Base-by-base conservation (phyloP, 768 basidiomycete genomes). In the Termitomyces sp. region DNA sequence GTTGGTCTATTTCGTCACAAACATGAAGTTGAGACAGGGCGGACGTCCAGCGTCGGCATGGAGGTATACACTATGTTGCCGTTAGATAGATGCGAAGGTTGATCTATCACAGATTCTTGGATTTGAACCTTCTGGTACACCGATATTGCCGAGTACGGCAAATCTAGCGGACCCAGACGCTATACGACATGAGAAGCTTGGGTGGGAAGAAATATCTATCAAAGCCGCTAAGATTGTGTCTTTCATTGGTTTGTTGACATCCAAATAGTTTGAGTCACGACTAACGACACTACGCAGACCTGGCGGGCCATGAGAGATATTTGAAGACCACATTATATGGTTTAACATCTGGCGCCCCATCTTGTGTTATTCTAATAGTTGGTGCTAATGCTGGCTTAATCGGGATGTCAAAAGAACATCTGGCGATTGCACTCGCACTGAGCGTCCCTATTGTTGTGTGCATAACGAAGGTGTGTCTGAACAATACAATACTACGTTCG, bases 21-120 rank as follows among this genome's bases (percentile, higher is more conserved):
- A 68, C 97, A 99, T 66, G 97, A 99, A 71, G 78, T 98, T 53
- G 97, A 98, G 73, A 94, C 89, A 19, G 96, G 96, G 6, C 77
- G 97, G 50, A 99, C 97, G 0, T 94, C 91, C 23, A 93, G 90
- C 59, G 92, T 98, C 43, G 97, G 97, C 21, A 95, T 97, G 87
- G 97, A 99, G 80, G 93, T 94, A 59, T 56, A 11, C 11, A 15
- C 6, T 23, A 33, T 12, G 28, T 42, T 5, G 21, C 10, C 7
- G 35, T 42, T 42, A 41, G 17, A 44, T 10, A 10, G 33, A 50
- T 42, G 8, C 5, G n/a, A 44, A 42, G 38, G 14, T 33, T 58
- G 30, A 44, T 58, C 23, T 28, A 9, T 15, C 46, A 14, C 60
- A 94, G 91, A 96, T 97, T 54, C 75, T 98, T 11, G 95, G 95